A percentile compares a stretch with the other conserved stretches of the same genome.
Evolutionary conservation across 441 rosid species (phyloP).

Genomic region (Gossypium trilobum): DNA sequence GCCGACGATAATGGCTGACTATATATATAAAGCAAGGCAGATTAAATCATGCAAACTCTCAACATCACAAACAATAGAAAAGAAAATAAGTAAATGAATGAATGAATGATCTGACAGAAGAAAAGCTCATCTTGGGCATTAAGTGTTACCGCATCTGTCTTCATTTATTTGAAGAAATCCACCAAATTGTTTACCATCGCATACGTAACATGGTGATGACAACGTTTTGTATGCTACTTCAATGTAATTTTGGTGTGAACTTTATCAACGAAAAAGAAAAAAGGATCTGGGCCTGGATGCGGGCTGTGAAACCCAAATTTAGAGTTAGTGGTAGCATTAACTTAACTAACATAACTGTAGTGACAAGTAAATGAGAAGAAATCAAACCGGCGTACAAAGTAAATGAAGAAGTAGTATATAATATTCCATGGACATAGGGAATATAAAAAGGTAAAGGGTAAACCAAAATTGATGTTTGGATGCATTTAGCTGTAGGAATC

Average conservation of each 20-base stretch:
- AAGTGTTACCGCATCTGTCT: not conserved
- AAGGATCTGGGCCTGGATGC: not conserved
- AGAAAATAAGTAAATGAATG: not conserved
- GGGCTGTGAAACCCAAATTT: not conserved
- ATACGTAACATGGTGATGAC: not conserved
- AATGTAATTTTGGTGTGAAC: no score
- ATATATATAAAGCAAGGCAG: not conserved
- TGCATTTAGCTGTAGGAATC: conserved; percentile 6
- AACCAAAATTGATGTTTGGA: not conserved
- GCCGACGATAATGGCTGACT: not conserved
- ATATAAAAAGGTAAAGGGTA: not conserved
- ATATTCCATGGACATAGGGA: not conserved
- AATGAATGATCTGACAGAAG: not conserved
- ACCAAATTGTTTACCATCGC: no score
- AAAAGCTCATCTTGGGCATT: not conserved
- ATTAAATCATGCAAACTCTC: not conserved
- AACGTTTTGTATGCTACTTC: not conserved
- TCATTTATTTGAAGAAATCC: not conserved
- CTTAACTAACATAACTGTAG: conserved; percentile 1
- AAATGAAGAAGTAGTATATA: not conserved
- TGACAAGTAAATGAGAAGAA: not conserved
- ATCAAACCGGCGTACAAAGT: not conserved
- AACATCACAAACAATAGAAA: not conserved
- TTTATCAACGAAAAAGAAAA: not conserved
- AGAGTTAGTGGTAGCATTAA: not conserved